These are phyloP conservation scores for Psilocybe sp. DNA, from an alignment of 768 basidiomycete genomes.

Conservation along the genomic window DNA sequence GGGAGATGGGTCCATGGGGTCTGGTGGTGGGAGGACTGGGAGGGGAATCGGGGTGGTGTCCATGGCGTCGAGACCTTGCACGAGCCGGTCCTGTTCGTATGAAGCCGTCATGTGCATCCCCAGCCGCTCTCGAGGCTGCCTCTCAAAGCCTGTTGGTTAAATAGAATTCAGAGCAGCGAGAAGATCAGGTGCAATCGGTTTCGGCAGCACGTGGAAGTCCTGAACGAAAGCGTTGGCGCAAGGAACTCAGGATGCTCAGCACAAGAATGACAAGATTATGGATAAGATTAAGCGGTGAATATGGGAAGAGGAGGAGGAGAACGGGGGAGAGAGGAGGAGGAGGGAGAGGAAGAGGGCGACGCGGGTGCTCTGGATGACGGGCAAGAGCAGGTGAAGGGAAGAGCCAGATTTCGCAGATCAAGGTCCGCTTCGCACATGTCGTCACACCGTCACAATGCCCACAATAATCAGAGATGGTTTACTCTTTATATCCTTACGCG, in stretches of 20 bases:
- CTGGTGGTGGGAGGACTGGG: slow-evolving; percentile 1
- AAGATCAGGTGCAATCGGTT: slow-evolving; percentile 17
- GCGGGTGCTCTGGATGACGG: too few relatives aligned
- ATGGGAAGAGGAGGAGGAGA: slow-evolving; percentile 6
- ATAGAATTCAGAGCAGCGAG: slow-evolving; percentile 12
- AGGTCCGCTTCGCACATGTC: too few relatives aligned
- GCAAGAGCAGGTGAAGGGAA: too few relatives aligned
- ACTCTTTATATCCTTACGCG: too few relatives aligned
- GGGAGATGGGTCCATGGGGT: slow-evolving; percentile 1
- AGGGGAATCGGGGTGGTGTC: slow-evolving; percentile 26
- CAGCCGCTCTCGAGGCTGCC: background rate
- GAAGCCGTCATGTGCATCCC: slow-evolving; percentile 22
- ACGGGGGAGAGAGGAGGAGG: slow-evolving; percentile 11
- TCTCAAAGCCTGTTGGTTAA: slow-evolving; percentile 11
- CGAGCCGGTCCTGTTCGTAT: slow-evolving; percentile 31
- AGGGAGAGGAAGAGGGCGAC: background rate
- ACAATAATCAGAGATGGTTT: too few relatives aligned
- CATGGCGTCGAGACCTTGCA: slow-evolving; percentile 28
- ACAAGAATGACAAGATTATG: background rate
- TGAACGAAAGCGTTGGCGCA: background rate
- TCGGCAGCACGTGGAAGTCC: slow-evolving; percentile 17
- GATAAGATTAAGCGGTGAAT: slow-evolving; percentile 8
- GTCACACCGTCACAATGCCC: too few relatives aligned
- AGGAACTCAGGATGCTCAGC: background rate
- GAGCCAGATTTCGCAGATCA: too few relatives aligned